Conservation (phyloP, 2,329 filamentous ascomycete genomes). For the Diaporthe nobilis region DNA sequence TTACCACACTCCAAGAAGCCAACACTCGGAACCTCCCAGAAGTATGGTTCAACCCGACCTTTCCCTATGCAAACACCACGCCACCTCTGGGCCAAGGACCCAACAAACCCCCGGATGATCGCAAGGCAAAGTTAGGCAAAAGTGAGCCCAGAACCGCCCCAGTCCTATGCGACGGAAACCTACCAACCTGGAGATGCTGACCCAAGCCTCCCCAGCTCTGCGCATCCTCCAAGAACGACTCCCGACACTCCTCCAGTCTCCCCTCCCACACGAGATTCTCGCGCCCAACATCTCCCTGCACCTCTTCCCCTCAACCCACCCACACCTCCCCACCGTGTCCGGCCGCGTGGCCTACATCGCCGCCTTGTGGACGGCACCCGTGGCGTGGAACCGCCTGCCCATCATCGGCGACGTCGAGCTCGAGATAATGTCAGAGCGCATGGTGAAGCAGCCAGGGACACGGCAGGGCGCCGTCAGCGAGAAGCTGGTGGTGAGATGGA, state of each 20-base stretch:
- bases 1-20: slow-evolving; percentile 45
- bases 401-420: slow-evolving; percentile 91
- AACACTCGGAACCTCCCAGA: slow-evolving; percentile 52
- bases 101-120: slow-evolving; percentile 63
- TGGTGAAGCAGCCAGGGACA: slow-evolving; percentile 73
- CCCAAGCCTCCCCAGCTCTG: slow-evolving; percentile 62
- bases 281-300: slow-evolving; percentile 80
- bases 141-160: slow-evolving; percentile 59
- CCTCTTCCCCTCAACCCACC: slow-evolving; percentile 83
- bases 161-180: neutral
- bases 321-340: slow-evolving; percentile 91
- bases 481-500: slow-evolving; percentile 93
- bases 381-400: slow-evolving; percentile 95
- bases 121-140: slow-evolving; percentile 74
- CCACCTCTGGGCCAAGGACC: slow-evolving; percentile 43
- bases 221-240: slow-evolving; percentile 76
- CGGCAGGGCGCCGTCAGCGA: slow-evolving; percentile 74
- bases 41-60: slow-evolving; percentile 61
- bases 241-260: slow-evolving; percentile 76
- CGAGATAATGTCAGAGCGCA: slow-evolving; percentile 89
- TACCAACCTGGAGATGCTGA: neutral
- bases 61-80: slow-evolving; percentile 48
- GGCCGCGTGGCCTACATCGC: slow-evolving; percentile 92
- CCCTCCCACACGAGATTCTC: slow-evolving; percentile 81
- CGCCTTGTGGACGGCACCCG: slow-evolving; percentile 94